Conservation (phyloP, 2,329 filamentous ascomycete genomes). For the Trichothecium roseum region DNA sequence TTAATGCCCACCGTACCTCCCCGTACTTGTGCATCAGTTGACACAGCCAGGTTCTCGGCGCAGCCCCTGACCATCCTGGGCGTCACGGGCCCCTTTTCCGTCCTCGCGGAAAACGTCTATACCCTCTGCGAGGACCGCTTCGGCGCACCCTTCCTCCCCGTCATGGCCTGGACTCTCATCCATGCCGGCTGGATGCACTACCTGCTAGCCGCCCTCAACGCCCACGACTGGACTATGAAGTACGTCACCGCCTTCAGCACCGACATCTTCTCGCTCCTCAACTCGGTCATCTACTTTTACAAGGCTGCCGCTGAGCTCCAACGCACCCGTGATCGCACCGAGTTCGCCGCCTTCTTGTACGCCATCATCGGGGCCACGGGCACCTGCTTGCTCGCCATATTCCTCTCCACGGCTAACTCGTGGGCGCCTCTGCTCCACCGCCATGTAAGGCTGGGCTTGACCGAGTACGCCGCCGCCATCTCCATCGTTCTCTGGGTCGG, state of each 20-base stretch:
- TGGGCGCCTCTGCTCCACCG: conserved; percentile 53
- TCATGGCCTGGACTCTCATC: conserved; percentile 59
- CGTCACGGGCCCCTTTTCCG: conserved; percentile 57
- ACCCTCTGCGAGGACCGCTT: conserved; percentile 44
- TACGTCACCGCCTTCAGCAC: conserved; percentile 59
- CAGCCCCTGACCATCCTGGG: conserved; percentile 57
- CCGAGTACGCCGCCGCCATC: conserved; percentile 57
- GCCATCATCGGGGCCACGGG: conserved; percentile 53
- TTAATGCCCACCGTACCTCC: neutral
- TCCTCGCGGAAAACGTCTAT: conserved; percentile 56
- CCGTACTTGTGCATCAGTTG: neutral
- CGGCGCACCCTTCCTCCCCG: conserved; percentile 49
- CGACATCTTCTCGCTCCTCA: conserved; percentile 56
- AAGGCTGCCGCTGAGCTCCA: conserved; percentile 56
- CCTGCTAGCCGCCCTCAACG: conserved; percentile 54
- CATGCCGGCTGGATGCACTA: conserved; percentile 57
- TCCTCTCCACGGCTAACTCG: conserved; percentile 48
- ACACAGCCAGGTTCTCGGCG: conserved; percentile 32
- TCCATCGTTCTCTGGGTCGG: conserved; percentile 56
- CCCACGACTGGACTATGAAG: conserved; percentile 60
- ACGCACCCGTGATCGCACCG: conserved; percentile 43
- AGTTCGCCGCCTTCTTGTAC: conserved; percentile 54
- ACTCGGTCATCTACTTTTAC: conserved; percentile 59
- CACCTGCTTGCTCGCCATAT: conserved; percentile 51
- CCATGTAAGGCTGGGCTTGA: conserved; percentile 48